These are phyloP conservation scores for Rubroboletus pulcherrimus DNA, from an alignment of 768 basidiomycete genomes.

Conservation along the genomic window DNA sequence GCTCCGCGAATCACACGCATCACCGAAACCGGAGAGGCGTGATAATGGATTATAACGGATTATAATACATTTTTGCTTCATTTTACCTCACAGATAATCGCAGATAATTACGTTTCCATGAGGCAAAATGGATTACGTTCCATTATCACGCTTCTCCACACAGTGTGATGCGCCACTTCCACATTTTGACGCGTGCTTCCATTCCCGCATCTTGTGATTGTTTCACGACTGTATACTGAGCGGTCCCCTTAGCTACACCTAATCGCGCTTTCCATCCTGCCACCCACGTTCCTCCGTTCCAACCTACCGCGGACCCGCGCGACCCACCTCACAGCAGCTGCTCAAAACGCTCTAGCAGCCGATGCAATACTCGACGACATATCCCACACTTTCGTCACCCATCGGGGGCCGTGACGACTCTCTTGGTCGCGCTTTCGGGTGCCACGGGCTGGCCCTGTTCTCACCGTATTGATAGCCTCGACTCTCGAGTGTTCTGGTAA, in stretches of 20 bases:
- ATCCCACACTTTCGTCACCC: slow-evolving; percentile 80
- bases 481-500: no score
- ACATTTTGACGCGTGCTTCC: slow-evolving; percentile 44
- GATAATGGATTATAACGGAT: no score
- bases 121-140: no score
- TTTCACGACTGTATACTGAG: neutral
- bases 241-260: slow-evolving; percentile 74
- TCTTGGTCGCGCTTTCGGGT: slow-evolving; percentile 75
- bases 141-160: no score
- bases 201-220: slow-evolving; percentile 34
- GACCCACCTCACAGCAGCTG: slow-evolving; percentile 65
- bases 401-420: slow-evolving; percentile 75
- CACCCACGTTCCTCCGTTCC: slow-evolving; percentile 77
- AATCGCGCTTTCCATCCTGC: slow-evolving; percentile 89
- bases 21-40: no score
- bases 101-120: no score
- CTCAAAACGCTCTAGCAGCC: slow-evolving; percentile 69
- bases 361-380: slow-evolving; percentile 79
- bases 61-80: no score
- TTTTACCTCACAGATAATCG: no score
- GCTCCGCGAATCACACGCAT: slow-evolving; percentile 24
- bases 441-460: neutral
- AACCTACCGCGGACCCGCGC: slow-evolving; percentile 71
- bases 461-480: no score
- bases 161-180: no score